These are phyloP conservation scores for Sporisorium iseilematis-ciliati DNA, from an alignment of 1,284 basidiomycete species.

Conservation along the genomic window DNA sequence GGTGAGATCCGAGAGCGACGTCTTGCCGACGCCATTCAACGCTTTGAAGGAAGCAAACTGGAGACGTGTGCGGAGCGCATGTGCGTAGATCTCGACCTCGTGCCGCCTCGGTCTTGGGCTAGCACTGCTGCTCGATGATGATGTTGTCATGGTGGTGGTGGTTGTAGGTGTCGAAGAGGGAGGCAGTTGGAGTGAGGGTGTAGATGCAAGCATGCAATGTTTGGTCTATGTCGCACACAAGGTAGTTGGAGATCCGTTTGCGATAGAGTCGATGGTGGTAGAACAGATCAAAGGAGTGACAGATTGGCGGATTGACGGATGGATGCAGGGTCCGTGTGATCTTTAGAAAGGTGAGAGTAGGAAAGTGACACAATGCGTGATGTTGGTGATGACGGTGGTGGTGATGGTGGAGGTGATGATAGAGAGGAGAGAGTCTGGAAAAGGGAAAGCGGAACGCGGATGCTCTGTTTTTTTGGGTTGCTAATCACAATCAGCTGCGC, in stretches of 20 bases:
- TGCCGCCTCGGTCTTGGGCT: slow-evolving; percentile 18
- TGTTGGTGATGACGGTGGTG: background rate
- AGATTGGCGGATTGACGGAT: no score
- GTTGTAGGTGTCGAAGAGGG: slow-evolving; percentile 1
- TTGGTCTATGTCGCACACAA: background rate
- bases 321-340: background rate
- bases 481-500: background rate
- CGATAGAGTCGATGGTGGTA: no score
- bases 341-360: background rate
- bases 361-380: background rate
- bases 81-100: slow-evolving; percentile 48
- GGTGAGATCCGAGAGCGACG: slow-evolving; percentile 34
- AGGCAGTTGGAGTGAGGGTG: slow-evolving; percentile 6
- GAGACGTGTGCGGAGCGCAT: slow-evolving; percentile 47
- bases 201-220: background rate
- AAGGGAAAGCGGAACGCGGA: slow-evolving; percentile 26
- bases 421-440: slow-evolving; percentile 10
- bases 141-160: slow-evolving; percentile 9
- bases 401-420: slow-evolving; percentile 47
- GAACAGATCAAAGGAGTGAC: no score
- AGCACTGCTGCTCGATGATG: slow-evolving; percentile 5
- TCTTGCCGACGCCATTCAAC: slow-evolving; percentile 34
- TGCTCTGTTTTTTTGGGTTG: slow-evolving; percentile 9
- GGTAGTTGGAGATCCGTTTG: no score
- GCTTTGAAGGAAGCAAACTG: slow-evolving; percentile 52